Evolutionary conservation across 208 protist genomes (phyloP).

Genomic region (Leishmania tarentolae): DNA sequence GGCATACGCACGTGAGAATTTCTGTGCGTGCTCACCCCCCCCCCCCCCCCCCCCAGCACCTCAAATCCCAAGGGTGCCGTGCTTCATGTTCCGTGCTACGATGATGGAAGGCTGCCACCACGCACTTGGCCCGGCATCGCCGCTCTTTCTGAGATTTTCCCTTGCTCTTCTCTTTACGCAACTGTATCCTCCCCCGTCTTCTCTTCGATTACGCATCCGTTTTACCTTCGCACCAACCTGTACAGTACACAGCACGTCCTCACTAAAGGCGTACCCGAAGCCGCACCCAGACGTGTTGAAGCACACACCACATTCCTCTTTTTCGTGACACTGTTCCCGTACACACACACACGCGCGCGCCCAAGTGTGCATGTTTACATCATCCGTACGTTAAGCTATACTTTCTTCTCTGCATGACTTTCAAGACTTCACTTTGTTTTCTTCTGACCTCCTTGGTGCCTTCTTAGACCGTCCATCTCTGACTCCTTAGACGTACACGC

Average conservation of each 20-base stretch:
- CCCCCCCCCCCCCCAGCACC: not conserved
- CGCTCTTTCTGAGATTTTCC: not conserved
- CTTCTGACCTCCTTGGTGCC: not conserved
- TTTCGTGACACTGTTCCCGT: not conserved
- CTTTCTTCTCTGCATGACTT: not conserved
- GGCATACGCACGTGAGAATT: not conserved
- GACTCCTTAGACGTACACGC: not conserved
- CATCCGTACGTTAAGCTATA: slow-evolving; percentile 7
- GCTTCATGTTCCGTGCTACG: not conserved
- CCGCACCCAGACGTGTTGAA: not conserved
- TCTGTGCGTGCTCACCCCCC: not conserved
- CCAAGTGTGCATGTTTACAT: slow-evolving; percentile 3
- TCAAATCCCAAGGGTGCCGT: not conserved
- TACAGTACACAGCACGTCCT: not conserved
- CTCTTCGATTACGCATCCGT: too few relatives aligned
- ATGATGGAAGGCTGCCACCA: not conserved
- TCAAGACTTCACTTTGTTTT: not conserved
- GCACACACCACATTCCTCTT: not conserved
- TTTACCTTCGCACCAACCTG: not conserved
- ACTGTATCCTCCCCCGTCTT: too few relatives aligned
- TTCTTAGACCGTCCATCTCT: not conserved
- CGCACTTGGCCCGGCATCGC: not conserved
- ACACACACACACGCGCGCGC: not conserved
- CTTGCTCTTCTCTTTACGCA: not conserved
- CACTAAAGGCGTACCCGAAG: not conserved